Conservation (phyloP, 1,139 yeast species). For the Taiozyma sp. region DNA sequence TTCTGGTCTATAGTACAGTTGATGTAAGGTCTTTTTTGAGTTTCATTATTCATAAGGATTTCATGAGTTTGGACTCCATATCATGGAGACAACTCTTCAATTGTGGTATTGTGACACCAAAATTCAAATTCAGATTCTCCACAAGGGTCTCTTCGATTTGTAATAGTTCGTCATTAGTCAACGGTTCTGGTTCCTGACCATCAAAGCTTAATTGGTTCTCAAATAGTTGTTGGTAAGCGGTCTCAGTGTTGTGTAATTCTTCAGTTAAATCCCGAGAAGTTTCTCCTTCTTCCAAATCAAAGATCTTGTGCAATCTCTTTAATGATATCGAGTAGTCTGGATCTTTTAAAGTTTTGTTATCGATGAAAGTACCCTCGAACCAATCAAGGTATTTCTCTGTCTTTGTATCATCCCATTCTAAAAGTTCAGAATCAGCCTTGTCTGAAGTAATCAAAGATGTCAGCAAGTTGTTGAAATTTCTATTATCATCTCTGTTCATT, state of each 20-base stretch:
- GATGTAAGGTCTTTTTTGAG: background rate
- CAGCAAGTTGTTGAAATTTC: slow-evolving; percentile 7
- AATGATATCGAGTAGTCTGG: slow-evolving; percentile 28
- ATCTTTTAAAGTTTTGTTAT: slow-evolving; percentile 13
- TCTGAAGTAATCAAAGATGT: slow-evolving; percentile 4
- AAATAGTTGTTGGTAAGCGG: slow-evolving; percentile 2
- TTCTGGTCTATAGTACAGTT: background rate
- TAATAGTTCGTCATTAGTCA: slow-evolving; percentile 1
- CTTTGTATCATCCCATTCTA: slow-evolving; percentile 36
- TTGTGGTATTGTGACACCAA: slow-evolving; percentile 6
- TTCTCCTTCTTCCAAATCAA: slow-evolving; percentile 24
- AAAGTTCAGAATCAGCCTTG: slow-evolving; percentile 21
- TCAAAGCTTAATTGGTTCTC: background rate
- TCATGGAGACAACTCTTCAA: background rate
- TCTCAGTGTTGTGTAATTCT: background rate
- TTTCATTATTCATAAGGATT: background rate
- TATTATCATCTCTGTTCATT: slow-evolving; percentile 1
- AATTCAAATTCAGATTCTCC: slow-evolving; percentile 6
- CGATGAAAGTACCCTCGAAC: slow-evolving; percentile 32
- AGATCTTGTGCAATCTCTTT: slow-evolving; percentile 35
- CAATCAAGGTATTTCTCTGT: slow-evolving; percentile 40
- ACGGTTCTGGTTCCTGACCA: background rate
- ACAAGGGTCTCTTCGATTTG: slow-evolving; percentile 5
- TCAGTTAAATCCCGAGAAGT: background rate
- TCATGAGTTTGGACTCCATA: background rate